These are phyloP conservation scores for Polyplosphaeria fusca DNA, from an alignment of 495 filamentous ascomycete species.

Conservation along the genomic window DNA sequence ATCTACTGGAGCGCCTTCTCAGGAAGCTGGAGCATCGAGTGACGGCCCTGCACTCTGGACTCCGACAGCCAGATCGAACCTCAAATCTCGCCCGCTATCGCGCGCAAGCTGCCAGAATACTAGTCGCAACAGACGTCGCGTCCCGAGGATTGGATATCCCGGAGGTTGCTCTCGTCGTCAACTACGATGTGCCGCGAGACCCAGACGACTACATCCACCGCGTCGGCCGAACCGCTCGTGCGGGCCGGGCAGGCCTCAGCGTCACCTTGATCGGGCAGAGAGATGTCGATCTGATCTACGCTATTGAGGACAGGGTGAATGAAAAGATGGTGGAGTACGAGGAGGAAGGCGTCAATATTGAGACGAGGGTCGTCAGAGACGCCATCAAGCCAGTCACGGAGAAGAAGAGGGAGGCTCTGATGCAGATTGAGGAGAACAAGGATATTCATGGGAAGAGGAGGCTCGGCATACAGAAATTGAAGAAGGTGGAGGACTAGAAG, in stretches of 20 bases:
- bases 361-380: constrained; percentile 77
- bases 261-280: constrained; percentile 90
- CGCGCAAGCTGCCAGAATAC: constrained; percentile 81
- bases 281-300: constrained; percentile 80
- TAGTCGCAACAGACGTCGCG: constrained; percentile 95
- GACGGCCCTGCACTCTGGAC: constrained; percentile 80
- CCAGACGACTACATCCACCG: constrained; percentile 98
- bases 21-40: constrained; percentile 83
- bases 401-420: constrained; percentile 82
- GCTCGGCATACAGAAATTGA: constrained; percentile 53
- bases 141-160: constrained; percentile 96
- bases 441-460: constrained; percentile 78
- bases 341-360: constrained; percentile 87
- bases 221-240: constrained; percentile 90
- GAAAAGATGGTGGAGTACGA: constrained; percentile 74
- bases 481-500: neutral
- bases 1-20: constrained; percentile 80
- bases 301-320: constrained; percentile 82
- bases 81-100: constrained; percentile 88
- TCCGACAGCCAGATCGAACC: constrained; percentile 77
- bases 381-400: constrained; percentile 82
- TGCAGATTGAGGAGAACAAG: constrained; percentile 87
- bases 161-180: constrained; percentile 82
- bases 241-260: constrained; percentile 74
- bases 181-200: constrained; percentile 92